A percentile compares a stretch with the other conserved stretches of the same genome.
These are phyloP conservation scores for Fusarium liriodendri DNA, from an alignment of 2,329 filamentous ascomycete genomes.

Conservation along the genomic window DNA sequence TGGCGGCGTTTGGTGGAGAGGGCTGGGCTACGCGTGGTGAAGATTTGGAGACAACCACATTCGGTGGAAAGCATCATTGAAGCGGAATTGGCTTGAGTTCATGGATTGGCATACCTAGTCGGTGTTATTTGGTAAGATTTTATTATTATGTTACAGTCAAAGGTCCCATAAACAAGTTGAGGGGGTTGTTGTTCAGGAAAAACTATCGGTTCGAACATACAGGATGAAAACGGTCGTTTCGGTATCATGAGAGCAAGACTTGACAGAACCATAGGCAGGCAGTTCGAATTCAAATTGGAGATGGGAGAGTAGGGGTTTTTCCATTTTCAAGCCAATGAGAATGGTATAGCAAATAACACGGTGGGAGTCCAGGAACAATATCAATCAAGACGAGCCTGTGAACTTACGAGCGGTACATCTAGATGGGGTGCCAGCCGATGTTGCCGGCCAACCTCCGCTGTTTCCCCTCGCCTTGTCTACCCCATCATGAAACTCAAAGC, in stretches of 20 bases:
- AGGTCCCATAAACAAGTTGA: not conserved
- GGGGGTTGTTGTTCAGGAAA: not conserved
- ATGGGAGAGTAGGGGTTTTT: not conserved
- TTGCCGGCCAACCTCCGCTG: not conserved
- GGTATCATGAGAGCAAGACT: not conserved
- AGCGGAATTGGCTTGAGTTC: not conserved
- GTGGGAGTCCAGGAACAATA: not conserved
- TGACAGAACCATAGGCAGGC: not conserved
- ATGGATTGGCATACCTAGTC: not conserved
- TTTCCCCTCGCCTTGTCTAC: not conserved
- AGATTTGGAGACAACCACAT: constrained; percentile 46
- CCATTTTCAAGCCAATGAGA: not conserved
- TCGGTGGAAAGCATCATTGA: constrained; percentile 47
- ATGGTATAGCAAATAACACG: not conserved
- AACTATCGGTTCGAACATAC: not conserved
- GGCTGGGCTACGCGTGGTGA: constrained; percentile 43
- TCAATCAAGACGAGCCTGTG: not conserved
- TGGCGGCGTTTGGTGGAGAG: constrained; percentile 43
- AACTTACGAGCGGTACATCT: not conserved
- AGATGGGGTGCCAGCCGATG: not conserved
- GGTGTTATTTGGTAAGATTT: not conserved
- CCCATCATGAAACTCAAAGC: not conserved
- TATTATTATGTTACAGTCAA: not conserved
- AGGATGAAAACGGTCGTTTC: not conserved
- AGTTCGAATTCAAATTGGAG: not conserved